Evolutionary conservation across 345 rosid genomes (phyloP), one percentile per base, ranked within the genome.

Genomic region (Citrus maxima): DNA sequence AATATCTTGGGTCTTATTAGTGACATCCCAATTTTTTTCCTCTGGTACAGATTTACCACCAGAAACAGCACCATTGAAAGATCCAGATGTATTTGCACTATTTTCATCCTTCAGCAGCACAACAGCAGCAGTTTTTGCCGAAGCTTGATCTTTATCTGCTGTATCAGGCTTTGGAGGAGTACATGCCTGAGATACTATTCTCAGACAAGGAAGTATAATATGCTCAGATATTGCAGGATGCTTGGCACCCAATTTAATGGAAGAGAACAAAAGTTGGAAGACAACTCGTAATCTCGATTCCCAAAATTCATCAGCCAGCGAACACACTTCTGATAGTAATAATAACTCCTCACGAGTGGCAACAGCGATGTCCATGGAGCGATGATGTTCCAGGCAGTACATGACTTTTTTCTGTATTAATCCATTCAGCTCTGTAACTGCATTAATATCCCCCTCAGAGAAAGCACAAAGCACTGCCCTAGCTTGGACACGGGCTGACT

Each of bases 141-240:
- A 54, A 28, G 76, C 83, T 82, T 88, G 92, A 61, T 91, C 99
- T 88, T 92, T 94, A 76, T 90, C 99, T 72, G 85, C 83, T n/a
- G 89, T 67, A 85, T 96, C 95, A 77, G 98, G 91, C 89, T 94
- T 96, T 64, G 99, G 99, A 85, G 98, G 99, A 82, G 99, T 94
- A 80, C 98, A 94, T 38, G 98, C 98, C 87, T 89, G 92, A 84
- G 97, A 94, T 78, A 94, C 87, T 69, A 96, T 93, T 89, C 95
- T 94, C 80, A 94, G 88, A 82, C 98, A 96, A 68, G 99, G 99
- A 82, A 96, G 99, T 82, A 96, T 93, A 71, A 96, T 88, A 82
- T 94, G 95, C 89, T 96, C 99, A 55, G 99, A 93, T 80, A 96
- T 94, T 30, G 97, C 95, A 88, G 99, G 99, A 87, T 94, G 99